These are phyloP conservation scores for Naegleria lovaniensis DNA, from an alignment of 208 protist species.

Conservation along the genomic window DNA sequence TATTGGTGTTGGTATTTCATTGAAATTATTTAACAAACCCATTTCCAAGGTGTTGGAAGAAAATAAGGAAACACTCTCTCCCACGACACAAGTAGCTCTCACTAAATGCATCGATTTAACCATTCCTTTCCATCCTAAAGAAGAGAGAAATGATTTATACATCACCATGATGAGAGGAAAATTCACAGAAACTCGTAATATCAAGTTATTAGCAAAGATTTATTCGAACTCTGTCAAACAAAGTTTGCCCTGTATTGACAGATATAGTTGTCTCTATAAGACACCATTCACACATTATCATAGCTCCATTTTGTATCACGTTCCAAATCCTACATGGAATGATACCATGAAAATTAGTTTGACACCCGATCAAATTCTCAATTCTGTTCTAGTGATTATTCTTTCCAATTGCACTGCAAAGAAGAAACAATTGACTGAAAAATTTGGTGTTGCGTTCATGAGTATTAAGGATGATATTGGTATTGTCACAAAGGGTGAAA, in stretches of 20 bases:
- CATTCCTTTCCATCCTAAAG: neutral
- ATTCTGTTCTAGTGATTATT: neutral
- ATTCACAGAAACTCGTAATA: neutral
- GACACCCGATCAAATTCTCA: neutral
- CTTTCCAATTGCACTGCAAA: neutral
- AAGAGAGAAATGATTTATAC: neutral
- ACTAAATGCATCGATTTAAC: neutral
- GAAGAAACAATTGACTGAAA: neutral
- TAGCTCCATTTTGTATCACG: neutral
- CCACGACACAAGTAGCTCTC: neutral
- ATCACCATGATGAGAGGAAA: neutral
- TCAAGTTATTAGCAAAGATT: neutral
- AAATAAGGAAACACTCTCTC: neutral
- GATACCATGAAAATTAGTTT: neutral
- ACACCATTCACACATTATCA: neutral
- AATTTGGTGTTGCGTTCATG: neutral
- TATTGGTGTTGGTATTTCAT: conserved; percentile 15
- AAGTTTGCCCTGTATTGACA: neutral
- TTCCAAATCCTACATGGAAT: neutral
- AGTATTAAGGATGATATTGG: neutral
- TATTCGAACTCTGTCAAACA: neutral
- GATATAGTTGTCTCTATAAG: neutral
- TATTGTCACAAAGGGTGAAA: neutral
- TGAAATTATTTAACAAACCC: neutral
- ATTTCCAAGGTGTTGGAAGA: neutral